Evolutionary conservation across 257 asterid genomes (phyloP).

Genomic region (Ilex aquifolium): DNA sequence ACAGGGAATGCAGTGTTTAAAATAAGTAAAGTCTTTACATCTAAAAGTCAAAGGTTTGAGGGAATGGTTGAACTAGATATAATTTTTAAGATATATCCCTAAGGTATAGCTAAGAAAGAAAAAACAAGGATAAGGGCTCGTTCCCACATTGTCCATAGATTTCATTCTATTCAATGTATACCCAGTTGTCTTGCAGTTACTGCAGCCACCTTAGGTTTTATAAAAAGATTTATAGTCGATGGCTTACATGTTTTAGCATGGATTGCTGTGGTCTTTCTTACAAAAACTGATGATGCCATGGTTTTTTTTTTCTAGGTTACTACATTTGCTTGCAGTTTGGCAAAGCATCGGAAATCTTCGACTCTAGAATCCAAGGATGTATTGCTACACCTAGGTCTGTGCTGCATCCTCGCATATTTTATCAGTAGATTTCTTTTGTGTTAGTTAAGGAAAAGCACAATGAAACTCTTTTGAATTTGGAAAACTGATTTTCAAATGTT

Average conservation of each 20-base stretch:
- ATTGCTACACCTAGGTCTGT: slow-evolving; percentile 89
- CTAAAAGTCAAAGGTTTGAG: too few species aligned
- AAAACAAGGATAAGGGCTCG: too few species aligned
- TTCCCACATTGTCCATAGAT: too few species aligned
- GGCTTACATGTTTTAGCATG: slow-evolving; percentile 9
- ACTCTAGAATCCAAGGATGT: slow-evolving; percentile 90
- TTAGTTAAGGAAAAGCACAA: slow-evolving; percentile 1
- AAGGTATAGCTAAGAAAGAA: too few species aligned
- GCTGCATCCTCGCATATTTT: slow-evolving; percentile 15
- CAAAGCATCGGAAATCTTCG: slow-evolving; percentile 94
- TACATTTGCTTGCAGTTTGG: slow-evolving; percentile 76
- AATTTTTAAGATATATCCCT: too few species aligned
- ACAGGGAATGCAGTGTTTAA: too few species aligned
- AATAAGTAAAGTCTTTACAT: too few species aligned
- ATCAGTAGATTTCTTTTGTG: slow-evolving; percentile 8
- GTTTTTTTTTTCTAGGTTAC: slow-evolving; percentile 48
- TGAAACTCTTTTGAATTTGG: slow-evolving; percentile 2
- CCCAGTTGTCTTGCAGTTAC: background rate
- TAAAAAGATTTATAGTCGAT: background rate
- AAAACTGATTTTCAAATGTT: background rate
- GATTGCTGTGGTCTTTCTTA: slow-evolving; percentile 4
- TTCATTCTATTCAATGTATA: too few species aligned
- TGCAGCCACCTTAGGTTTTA: background rate
- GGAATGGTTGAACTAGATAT: too few species aligned
- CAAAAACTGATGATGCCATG: slow-evolving; percentile 6